Base-by-base conservation (phyloP, 345 rosid genomes). In the Populus tremula region DNA sequence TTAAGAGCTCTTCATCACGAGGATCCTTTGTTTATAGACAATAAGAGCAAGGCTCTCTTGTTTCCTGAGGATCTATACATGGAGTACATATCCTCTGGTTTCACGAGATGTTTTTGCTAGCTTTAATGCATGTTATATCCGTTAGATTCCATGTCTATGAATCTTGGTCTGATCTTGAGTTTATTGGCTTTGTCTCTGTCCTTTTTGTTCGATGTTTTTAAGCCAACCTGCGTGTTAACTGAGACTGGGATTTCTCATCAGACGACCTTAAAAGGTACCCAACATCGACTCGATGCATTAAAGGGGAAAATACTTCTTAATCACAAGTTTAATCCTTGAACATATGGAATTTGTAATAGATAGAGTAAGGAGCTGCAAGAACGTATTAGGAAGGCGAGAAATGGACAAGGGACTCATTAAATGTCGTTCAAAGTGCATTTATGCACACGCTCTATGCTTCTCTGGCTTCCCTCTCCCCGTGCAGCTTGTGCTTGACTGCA, bases 1-100 rank as follows among this genome's bases (percentile, higher is more conserved):
- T 65, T 78, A 84, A 91, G 92, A 90, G 98, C 97, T 91, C 93
- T 90, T 78, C 91, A 82, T 94, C 97, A 94, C 98, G 98, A 83
- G 97, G 86, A 89, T 91, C 88, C 80, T 87, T 89, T 92, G 94
- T 76, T 76, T 76, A 75, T 83, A 84, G 82, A 65, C 11, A 59
- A 80, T 71, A 35, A 38, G 74, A 77, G 71, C 70, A 71, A 63
- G 72, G 84, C 79, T 47, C 47, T 81, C 64, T 79, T 39, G 16
- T 56, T 68, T 38, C 21, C 53, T 64, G 83, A 67, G 80, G 85
- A 75, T 80, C 82, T 71, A 72, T 73, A 71, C 53, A 0, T 61
- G 23, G 29, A 73, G 27, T 29, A 20, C 4, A 5, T 33, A 25
- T 47, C 39, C 36, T 61, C 39, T 61, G 80, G 79, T 78, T 71